phyloP scores from a whole-genome alignment of 2,329 filamentous ascomycete genomes.

The Aspergillus sp. region DNA sequence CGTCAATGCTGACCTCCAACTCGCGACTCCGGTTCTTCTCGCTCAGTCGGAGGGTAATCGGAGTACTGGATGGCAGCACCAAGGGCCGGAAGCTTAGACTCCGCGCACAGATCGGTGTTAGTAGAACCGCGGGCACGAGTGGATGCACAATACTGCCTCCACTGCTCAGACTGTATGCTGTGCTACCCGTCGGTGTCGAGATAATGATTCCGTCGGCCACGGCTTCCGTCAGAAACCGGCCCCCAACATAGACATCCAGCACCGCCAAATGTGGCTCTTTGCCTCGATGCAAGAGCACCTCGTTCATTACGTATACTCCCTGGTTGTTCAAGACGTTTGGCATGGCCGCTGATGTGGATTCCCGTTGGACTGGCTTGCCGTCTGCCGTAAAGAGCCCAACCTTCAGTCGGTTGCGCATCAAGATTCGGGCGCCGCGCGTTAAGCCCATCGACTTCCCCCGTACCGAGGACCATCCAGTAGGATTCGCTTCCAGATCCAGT shows the following conservation, averaged over 20 bases:
- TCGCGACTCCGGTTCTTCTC: constrained; percentile 75
- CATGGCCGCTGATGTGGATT: constrained; percentile 46
- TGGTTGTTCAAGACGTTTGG: constrained; percentile 36
- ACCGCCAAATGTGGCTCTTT: constrained; percentile 86
- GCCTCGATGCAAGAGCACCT: constrained; percentile 90
- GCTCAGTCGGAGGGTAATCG: constrained; percentile 78
- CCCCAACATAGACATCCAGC: constrained; percentile 87
- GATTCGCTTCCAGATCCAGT: constrained; percentile 32
- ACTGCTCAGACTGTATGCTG: constrained; percentile 90
- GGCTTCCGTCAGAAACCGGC: constrained; percentile 86
- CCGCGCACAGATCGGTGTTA: constrained; percentile 92
- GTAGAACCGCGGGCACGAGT: constrained; percentile 79
- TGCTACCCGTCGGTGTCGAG: constrained; percentile 90
- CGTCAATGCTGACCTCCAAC: constrained; percentile 78
- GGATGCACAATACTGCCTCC: constrained; percentile 95
- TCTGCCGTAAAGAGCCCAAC: constrained; percentile 78
- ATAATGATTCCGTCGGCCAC: constrained; percentile 95
- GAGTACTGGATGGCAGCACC: constrained; percentile 82
- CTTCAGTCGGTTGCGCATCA: constrained; percentile 83
- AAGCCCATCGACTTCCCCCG: constrained; percentile 80
- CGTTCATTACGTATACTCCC: constrained; percentile 79
- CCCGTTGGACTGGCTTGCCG: constrained; percentile 54
- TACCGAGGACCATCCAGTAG: constrained; percentile 69
- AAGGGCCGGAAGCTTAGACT: constrained; percentile 90
- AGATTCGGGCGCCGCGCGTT: constrained; percentile 72